phyloP scores from a whole-genome alignment of 805 yeast genomes.

The Komagataella mondaviorum region DNA sequence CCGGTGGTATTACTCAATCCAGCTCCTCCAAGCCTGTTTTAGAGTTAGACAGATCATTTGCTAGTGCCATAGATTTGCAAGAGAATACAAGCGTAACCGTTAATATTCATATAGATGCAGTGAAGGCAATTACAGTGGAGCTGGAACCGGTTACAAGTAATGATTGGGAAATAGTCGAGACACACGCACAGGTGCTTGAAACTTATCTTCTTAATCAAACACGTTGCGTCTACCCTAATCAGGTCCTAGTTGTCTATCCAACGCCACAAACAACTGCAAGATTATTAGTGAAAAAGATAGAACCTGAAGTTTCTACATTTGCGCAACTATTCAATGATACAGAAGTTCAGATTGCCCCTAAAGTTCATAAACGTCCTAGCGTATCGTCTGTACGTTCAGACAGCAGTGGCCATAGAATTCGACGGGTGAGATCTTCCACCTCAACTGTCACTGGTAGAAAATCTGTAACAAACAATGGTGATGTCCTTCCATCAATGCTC shows the following conservation, averaged over 20 bases:
- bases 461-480: constrained; percentile 8
- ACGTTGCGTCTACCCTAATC: constrained; percentile 52
- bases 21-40: constrained; percentile 12
- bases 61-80: constrained; percentile 30
- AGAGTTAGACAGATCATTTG: constrained; percentile 61
- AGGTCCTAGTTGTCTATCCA: constrained; percentile 57
- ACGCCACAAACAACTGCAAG: constrained; percentile 46
- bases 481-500: constrained; percentile 8
- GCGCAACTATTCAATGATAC: constrained; percentile 25
- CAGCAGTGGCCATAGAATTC: constrained; percentile 1
- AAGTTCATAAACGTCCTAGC: constrained; percentile 15
- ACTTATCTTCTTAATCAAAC: constrained; percentile 66
- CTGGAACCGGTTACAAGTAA: constrained; percentile 65
- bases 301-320: constrained; percentile 14
- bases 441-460: neutral
- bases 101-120: constrained; percentile 30
- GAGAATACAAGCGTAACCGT: constrained; percentile 29
- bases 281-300: constrained; percentile 34
- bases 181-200: constrained; percentile 69
- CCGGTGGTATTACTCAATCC: neutral
- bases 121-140: constrained; percentile 44
- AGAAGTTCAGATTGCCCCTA: constrained; percentile 54
- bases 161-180: constrained; percentile 88
- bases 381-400: constrained; percentile 5
- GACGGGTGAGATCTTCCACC: neutral